These are phyloP conservation scores for Phylloporus sp. DNA, from an alignment of 768 basidiomycete genomes.

Conservation along the genomic window DNA sequence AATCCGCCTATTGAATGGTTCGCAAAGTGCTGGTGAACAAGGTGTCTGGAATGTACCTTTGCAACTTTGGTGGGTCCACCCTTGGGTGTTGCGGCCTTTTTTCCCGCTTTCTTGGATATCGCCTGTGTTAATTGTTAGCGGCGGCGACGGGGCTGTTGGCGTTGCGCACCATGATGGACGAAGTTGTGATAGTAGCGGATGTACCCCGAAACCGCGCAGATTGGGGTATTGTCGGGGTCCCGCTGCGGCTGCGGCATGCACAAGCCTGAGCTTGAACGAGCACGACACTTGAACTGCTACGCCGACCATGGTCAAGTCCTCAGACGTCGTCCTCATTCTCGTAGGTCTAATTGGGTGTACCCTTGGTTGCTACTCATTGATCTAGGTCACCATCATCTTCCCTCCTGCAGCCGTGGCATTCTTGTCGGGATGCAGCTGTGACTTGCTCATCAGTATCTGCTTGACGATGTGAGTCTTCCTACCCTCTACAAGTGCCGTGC, in stretches of 20 bases:
- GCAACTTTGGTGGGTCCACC: slow-evolving; percentile 60
- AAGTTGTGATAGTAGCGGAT: not conserved
- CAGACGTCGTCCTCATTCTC: slow-evolving; percentile 77
- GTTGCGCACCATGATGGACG: slow-evolving; percentile 22
- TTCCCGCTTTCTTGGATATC: slow-evolving; percentile 86
- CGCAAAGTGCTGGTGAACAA: not conserved
- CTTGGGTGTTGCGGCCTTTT: slow-evolving; percentile 71
- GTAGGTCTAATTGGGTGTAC: slow-evolving; percentile 36
- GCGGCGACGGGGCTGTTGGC: not conserved
- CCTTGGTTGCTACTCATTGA: not conserved
- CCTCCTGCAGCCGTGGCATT: slow-evolving; percentile 78
- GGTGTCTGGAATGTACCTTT: slow-evolving; percentile 50
- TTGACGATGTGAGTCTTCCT: slow-evolving; percentile 60
- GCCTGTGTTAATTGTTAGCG: slow-evolving; percentile 45
- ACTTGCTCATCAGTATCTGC: slow-evolving; percentile 79
- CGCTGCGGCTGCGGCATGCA: slow-evolving; percentile 14
- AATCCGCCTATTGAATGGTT: slow-evolving; percentile 71
- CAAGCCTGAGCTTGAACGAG: not conserved
- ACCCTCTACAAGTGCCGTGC: not conserved
- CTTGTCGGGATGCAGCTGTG: slow-evolving; percentile 79
- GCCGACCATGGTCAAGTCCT: slow-evolving; percentile 46
- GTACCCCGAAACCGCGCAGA: slow-evolving; percentile 13
- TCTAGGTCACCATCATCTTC: slow-evolving; percentile 74
- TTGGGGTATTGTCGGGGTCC: slow-evolving; percentile 19
- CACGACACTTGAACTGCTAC: not conserved